These are phyloP conservation scores for Penicillium antarcticum DNA, from an alignment of 495 filamentous ascomycete species.

Conservation along the genomic window DNA sequence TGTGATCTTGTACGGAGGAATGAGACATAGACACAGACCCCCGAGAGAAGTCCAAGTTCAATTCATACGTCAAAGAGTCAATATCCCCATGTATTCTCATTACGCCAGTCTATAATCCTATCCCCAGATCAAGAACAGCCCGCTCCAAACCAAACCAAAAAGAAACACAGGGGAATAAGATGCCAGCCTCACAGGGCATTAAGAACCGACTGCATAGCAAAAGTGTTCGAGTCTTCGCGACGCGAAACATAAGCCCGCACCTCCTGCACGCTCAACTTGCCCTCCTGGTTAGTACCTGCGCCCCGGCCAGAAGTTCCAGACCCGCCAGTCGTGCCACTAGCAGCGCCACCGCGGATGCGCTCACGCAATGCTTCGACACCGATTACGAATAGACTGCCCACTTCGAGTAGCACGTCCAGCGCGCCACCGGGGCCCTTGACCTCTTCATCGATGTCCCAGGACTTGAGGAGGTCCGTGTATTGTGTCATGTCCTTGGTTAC, in stretches of 20 bases:
- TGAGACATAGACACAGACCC: no score
- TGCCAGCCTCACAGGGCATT: constrained; percentile 44
- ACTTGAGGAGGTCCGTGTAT: constrained; percentile 78
- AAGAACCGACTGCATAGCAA: constrained; percentile 78
- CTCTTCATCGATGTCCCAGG: constrained; percentile 72
- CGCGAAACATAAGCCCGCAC: constrained; percentile 78
- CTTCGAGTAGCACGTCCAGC: constrained; percentile 84
- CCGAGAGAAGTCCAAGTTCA: neutral
- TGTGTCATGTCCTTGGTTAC: constrained; percentile 93
- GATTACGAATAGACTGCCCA: constrained; percentile 96
- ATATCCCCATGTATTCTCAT: neutral
- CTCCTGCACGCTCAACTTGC: constrained; percentile 61
- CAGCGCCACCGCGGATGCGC: constrained; percentile 57
- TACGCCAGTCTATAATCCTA: constrained; percentile 1
- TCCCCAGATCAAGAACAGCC: neutral
- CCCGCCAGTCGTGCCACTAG: constrained; percentile 23
- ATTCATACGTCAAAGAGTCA: neutral
- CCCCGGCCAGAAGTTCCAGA: constrained; percentile 21
- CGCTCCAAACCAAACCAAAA: no score
- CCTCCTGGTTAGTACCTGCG: constrained; percentile 36
- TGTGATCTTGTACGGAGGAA: constrained; percentile 14
- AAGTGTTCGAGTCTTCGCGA: constrained; percentile 76
- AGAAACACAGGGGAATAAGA: neutral
- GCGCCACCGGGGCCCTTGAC: constrained; percentile 52
- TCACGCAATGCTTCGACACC: constrained; percentile 84